phyloP scores from a whole-genome alignment of 805 yeast genomes.

The Blastobotrys terrestris region DNA sequence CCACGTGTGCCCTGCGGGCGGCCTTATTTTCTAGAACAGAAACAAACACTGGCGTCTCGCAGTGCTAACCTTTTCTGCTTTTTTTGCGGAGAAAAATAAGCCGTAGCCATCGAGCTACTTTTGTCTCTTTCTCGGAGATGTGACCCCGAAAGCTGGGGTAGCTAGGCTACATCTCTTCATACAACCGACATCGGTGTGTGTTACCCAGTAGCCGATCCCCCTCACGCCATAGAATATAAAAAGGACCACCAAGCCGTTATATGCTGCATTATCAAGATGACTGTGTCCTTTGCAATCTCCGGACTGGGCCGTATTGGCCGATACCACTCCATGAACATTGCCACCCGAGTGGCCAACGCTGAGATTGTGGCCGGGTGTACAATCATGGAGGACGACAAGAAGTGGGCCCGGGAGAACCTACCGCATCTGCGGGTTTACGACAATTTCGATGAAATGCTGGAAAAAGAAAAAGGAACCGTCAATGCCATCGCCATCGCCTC shows the following conservation, averaged over 20 bases:
- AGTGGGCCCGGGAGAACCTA: conserved; percentile 17
- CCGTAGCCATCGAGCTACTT: too few species aligned
- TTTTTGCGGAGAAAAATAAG: too few species aligned
- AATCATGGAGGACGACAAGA: conserved; percentile 13
- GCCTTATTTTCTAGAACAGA: too few species aligned
- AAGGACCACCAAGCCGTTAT: too few species aligned
- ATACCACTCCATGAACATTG: conserved; percentile 12
- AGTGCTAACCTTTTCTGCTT: too few species aligned
- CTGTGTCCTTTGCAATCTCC: conserved; percentile 18
- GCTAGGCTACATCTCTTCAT: too few species aligned
- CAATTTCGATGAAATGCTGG: conserved; percentile 13
- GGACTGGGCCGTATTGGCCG: conserved; percentile 17
- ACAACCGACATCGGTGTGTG: too few species aligned
- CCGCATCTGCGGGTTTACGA: conserved; percentile 14
- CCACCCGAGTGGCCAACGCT: conserved; percentile 11
- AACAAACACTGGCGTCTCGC: too few species aligned
- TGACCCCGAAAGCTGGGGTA: too few species aligned
- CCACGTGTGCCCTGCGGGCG: too few species aligned
- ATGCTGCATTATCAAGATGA: conserved; percentile 1
- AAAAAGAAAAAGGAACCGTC: conserved; percentile 7
- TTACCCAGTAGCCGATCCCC: not conserved
- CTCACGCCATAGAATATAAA: not conserved
- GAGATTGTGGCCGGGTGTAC: conserved; percentile 20
- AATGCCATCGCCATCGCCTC: conserved; percentile 18
- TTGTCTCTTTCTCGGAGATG: too few species aligned